Evolutionary conservation across 129 eudicot species (phyloP).

Genomic region (Artemisia annua): DNA sequence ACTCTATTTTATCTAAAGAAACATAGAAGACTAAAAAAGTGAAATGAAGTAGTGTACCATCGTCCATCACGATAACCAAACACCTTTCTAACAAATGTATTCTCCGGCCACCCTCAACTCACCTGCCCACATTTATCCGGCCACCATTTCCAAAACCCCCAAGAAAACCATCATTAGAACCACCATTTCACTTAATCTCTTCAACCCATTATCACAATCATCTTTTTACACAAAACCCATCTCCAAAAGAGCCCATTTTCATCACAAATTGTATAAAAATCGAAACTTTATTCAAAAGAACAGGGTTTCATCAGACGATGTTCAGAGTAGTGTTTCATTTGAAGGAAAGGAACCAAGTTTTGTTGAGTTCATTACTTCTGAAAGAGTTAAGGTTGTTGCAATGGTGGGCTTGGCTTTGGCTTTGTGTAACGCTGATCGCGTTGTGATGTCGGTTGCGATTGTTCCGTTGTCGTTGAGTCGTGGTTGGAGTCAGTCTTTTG

Average conservation of each 20-base stretch:
- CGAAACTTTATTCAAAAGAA: constrained; percentile 23
- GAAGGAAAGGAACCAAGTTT: constrained; percentile 46
- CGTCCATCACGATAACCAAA: constrained; percentile 7
- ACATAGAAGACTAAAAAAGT: background rate
- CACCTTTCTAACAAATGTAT: constrained; percentile 29
- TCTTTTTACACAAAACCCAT: constrained; percentile 8
- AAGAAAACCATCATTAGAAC: constrained; percentile 2
- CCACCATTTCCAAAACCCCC: constrained; percentile 23
- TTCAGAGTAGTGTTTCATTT: constrained; percentile 32
- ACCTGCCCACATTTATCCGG: constrained; percentile 24
- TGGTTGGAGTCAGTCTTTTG: constrained; percentile 85
- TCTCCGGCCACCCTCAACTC: constrained; percentile 41
- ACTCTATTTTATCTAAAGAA: no score
- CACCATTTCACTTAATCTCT: constrained; percentile 15
- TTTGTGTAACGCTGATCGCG: constrained; percentile 94
- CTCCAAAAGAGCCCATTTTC: constrained; percentile 12
- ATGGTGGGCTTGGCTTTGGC: constrained; percentile 93
- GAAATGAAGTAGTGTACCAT: background rate
- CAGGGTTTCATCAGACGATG: constrained; percentile 53
- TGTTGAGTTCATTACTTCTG: constrained; percentile 85
- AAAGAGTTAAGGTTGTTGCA: constrained; percentile 94
- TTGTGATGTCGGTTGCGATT: constrained; percentile 93
- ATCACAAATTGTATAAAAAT: background rate
- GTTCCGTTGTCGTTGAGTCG: constrained; percentile 77
- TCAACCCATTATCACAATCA: constrained; percentile 16